These are phyloP conservation scores for Trichoderma erinaceum DNA, from an alignment of 495 filamentous ascomycete genomes.

Conservation along the genomic window DNA sequence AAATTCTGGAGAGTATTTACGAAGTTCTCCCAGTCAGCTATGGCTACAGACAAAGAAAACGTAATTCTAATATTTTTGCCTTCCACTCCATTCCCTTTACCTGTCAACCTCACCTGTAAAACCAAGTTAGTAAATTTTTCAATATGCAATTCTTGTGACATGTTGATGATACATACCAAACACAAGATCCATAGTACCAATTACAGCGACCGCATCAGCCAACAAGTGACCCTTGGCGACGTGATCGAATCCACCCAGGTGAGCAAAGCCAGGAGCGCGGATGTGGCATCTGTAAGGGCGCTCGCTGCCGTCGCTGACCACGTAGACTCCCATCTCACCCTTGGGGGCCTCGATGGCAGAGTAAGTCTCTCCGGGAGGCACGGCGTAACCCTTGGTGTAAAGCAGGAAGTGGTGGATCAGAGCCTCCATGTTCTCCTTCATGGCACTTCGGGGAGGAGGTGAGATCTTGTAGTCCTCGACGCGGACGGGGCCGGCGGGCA, in stretches of 20 bases:
- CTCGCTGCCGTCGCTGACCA: conserved; percentile 96
- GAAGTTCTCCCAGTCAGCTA: conserved; percentile 14
- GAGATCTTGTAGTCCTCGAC: conserved; percentile 99
- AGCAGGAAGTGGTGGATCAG: conserved; percentile 98
- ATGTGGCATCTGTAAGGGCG: conserved; percentile 97
- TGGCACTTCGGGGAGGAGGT: conserved; percentile 91
- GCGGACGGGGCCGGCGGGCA: conserved; percentile 87
- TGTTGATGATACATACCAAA: conserved; percentile 37
- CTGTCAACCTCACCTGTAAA: conserved; percentile 45
- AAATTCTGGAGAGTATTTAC: conserved; percentile 10
- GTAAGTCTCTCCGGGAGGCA: conserved; percentile 98
- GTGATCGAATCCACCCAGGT: conserved; percentile 91
- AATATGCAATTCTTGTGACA: neutral
- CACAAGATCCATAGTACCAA: conserved; percentile 89
- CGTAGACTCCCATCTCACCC: conserved; percentile 97
- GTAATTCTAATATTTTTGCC: conserved; percentile 16
- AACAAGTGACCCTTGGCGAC: conserved; percentile 84
- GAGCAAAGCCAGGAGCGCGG: conserved; percentile 91
- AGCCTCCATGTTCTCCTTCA: conserved; percentile 99
- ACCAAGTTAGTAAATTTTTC: neutral
- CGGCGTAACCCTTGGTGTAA: conserved; percentile 95
- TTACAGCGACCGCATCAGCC: conserved; percentile 94
- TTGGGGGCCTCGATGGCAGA: conserved; percentile 96
- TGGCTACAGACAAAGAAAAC: conserved; percentile 18
- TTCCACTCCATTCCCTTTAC: conserved; percentile 22